phyloP scores from a whole-genome alignment of 2,329 filamentous ascomycete species.

The Grosmannia clavigera region DNA sequence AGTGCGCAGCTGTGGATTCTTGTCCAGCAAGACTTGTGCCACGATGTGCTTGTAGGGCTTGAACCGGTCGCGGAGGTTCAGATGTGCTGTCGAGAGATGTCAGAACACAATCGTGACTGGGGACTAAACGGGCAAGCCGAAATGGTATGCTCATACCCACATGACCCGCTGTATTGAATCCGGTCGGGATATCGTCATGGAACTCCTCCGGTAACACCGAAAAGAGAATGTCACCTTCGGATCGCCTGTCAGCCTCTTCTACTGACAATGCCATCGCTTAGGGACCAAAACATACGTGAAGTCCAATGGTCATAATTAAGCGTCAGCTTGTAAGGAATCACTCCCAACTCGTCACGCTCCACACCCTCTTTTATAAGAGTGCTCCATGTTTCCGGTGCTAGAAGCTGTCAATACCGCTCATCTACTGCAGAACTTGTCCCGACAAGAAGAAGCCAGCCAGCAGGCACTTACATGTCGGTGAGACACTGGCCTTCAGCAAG shows the following conservation, averaged over 20 bases:
- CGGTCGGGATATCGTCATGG: conserved; percentile 68
- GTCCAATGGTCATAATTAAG: conserved; percentile 81
- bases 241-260: conserved; percentile 11
- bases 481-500: conserved; percentile 44
- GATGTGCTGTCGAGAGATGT: conserved; percentile 49
- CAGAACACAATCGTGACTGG: conserved; percentile 1
- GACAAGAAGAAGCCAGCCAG: not conserved
- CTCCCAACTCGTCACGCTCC: conserved; percentile 50
- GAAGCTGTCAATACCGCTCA: not conserved
- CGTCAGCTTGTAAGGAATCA: conserved; percentile 64
- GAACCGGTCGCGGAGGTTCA: conserved; percentile 78
- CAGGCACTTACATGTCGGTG: conserved; percentile 31
- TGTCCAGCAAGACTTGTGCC: conserved; percentile 76
- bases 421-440: not conserved
- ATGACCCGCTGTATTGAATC: conserved; percentile 83
- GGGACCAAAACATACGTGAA: conserved; percentile 44
- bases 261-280: not conserved
- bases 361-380: conserved; percentile 55
- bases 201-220: conserved; percentile 70
- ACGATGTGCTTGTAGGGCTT: conserved; percentile 78
- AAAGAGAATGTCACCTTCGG: conserved; percentile 64
- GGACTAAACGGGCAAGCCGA: conserved; percentile 4
- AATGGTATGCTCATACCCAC: conserved; percentile 38
- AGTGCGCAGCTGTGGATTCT: conserved; percentile 69
- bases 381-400: conserved; percentile 67